Conservation (phyloP, 352 stramenopile genomes). For the Bremia lactucae region DNA sequence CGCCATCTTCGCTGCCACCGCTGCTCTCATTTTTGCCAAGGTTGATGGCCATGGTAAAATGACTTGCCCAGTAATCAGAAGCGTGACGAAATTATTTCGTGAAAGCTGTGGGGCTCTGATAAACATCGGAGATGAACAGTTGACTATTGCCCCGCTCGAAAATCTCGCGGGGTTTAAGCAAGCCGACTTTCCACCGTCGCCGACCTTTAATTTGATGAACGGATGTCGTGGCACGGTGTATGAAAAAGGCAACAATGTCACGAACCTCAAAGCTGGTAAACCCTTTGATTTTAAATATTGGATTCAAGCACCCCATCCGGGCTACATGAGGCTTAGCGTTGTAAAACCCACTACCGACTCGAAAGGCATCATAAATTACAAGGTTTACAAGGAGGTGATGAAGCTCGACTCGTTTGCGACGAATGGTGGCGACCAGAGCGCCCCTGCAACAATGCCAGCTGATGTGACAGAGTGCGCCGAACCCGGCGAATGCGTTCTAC, state of each 20-base stretch:
- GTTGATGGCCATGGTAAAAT: slow-evolving; percentile 6
- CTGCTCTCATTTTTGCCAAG: slow-evolving; percentile 1
- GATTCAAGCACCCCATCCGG: slow-evolving; percentile 46
- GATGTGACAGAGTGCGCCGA: slow-evolving; percentile 26
- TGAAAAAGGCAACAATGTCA: slow-evolving; percentile 22
- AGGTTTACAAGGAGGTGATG: slow-evolving; percentile 22
- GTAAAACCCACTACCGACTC: slow-evolving; percentile 33
- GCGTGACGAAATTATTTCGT: slow-evolving; percentile 20
- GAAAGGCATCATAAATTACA: slow-evolving; percentile 36
- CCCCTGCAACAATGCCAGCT: slow-evolving; percentile 26
- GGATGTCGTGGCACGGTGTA: slow-evolving; percentile 28
- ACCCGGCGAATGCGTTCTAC: slow-evolving; percentile 24
- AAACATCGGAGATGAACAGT: slow-evolving; percentile 20
- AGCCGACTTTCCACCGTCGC: slow-evolving; percentile 14
- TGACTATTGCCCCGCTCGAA: slow-evolving; percentile 24
- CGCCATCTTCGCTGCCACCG: slow-evolving; percentile 1
- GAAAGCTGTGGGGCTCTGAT: slow-evolving; percentile 19
- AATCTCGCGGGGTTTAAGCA: slow-evolving; percentile 20
- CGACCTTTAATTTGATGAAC: slow-evolving; percentile 28
- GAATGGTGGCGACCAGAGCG: slow-evolving; percentile 16
- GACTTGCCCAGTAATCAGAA: slow-evolving; percentile 1
- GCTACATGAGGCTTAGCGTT: slow-evolving; percentile 38
- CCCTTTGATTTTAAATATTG: slow-evolving; percentile 27
- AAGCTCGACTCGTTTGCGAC: slow-evolving; percentile 33
- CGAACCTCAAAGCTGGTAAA: slow-evolving; percentile 13